A percentile compares a stretch with the other conserved stretches of the same genome.
These are phyloP conservation scores for Rhizophagus prolifer DNA, from an alignment of 192 early-diverging fungal genomes.

Conservation along the genomic window DNA sequence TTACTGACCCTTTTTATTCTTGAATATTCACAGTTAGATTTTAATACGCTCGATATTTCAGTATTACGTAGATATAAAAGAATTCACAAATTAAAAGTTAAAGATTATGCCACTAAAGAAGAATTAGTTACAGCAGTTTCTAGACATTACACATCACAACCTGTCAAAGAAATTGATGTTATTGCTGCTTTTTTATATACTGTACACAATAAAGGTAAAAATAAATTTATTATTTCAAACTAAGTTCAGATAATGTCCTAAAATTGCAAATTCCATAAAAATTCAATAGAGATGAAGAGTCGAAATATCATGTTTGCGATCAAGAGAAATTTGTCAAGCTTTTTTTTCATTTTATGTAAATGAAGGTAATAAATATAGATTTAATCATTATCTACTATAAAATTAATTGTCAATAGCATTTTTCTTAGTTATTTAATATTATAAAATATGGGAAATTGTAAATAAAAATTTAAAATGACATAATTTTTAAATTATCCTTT, in stretches of 20 bases:
- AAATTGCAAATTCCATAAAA: constrained; percentile 23
- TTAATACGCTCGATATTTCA: constrained; percentile 41
- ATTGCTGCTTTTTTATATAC: constrained; percentile 46
- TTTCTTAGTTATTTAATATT: too few relatives aligned
- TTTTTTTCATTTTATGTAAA: too few relatives aligned
- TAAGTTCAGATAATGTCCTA: neutral
- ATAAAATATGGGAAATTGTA: too few relatives aligned
- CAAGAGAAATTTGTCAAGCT: too few relatives aligned
- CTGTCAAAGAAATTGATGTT: constrained; percentile 43
- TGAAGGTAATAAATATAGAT: too few relatives aligned
- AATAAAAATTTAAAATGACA: too few relatives aligned
- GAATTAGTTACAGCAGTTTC: constrained; percentile 42
- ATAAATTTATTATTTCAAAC: neutral
- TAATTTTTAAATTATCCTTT: too few relatives aligned
- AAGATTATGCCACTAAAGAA: constrained; percentile 36
- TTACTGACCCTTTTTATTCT: neutral
- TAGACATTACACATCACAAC: constrained; percentile 41
- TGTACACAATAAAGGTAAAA: constrained; percentile 42
- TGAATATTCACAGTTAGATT: constrained; percentile 37
- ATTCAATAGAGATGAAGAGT: too few relatives aligned
- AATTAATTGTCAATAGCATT: too few relatives aligned
- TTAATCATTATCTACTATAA: too few relatives aligned
- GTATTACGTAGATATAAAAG: constrained; percentile 45
- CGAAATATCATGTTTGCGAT: too few relatives aligned
- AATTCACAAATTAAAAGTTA: constrained; percentile 42